Percentiles rank a stretch among this genome's conserved stretches.
Evolutionary conservation across 768 basidiomycete species (phyloP).

Genomic region (Phanerochaete sordida): DNA sequence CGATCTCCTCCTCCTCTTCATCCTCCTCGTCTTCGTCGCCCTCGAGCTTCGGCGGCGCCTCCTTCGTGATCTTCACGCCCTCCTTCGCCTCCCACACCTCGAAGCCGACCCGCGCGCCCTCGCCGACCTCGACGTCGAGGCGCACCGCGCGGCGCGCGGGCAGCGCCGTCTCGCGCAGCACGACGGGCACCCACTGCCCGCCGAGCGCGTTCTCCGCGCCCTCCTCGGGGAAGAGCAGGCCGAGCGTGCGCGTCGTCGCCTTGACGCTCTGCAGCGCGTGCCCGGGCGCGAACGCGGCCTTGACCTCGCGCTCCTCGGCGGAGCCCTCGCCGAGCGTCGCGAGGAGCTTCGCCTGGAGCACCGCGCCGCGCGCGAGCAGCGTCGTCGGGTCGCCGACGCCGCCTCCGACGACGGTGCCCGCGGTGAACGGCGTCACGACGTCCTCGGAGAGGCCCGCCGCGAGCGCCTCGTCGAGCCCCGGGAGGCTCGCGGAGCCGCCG

Average conservation of each 20-base stretch:
- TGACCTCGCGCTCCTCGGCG: slow-evolving; percentile 47
- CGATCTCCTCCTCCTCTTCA: slow-evolving; percentile 57
- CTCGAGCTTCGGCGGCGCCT: slow-evolving; percentile 43
- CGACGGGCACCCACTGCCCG: slow-evolving; percentile 62
- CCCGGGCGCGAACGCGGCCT: slow-evolving; percentile 44
- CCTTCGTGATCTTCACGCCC: slow-evolving; percentile 58
- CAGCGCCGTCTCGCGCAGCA: slow-evolving; percentile 68
- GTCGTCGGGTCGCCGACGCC: slow-evolving; percentile 77
- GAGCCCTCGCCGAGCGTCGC: slow-evolving; percentile 37
- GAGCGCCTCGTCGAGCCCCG: slow-evolving; percentile 66
- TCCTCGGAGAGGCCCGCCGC: slow-evolving; percentile 56
- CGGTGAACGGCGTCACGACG: slow-evolving; percentile 60
- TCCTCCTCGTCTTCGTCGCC: slow-evolving; percentile 52
- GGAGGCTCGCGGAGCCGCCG: slow-evolving; percentile 70
- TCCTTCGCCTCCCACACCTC: slow-evolving; percentile 82
- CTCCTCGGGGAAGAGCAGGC: slow-evolving; percentile 59
- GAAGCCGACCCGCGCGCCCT: slow-evolving; percentile 45
- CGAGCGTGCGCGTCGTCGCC: slow-evolving; percentile 62
- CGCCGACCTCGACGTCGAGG: slow-evolving; percentile 52
- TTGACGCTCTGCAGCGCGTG: slow-evolving; percentile 40
- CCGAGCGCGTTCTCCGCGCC: slow-evolving; percentile 43
- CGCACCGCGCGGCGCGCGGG: slow-evolving; percentile 60
- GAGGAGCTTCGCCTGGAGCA: slow-evolving; percentile 67
- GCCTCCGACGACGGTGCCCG: slow-evolving; percentile 66
- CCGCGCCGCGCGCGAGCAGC: slow-evolving; percentile 73